Conservation (phyloP, 2,329 filamentous ascomycete species). For the Juglanconis sp. region DNA sequence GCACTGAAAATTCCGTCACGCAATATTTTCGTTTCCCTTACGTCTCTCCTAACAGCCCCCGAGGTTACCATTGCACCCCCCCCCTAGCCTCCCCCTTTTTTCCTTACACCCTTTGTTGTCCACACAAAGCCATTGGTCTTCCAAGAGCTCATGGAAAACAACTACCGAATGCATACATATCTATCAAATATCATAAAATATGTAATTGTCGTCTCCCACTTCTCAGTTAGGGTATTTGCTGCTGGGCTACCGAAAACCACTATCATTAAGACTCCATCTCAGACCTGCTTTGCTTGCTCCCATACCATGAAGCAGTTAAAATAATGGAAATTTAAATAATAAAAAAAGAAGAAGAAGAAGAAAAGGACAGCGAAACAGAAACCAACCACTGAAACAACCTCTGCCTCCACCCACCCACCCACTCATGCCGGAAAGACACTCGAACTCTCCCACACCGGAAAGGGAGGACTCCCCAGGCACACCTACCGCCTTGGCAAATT, state of each 20-base stretch:
- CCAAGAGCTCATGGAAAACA: not conserved
- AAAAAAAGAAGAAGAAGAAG: not conserved
- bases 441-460: not conserved
- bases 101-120: too few species aligned
- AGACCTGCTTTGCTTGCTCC: not conserved
- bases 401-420: not conserved
- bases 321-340: not conserved
- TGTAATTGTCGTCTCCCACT: conserved; percentile 9
- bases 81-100: not conserved
- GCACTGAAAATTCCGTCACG: not conserved
- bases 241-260: conserved; percentile 13
- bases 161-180: conserved; percentile 6
- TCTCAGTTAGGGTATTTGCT: conserved; percentile 18
- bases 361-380: not conserved
- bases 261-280: conserved; percentile 1
- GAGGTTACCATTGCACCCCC: not conserved
- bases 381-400: not conserved
- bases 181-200: conserved; percentile 7
- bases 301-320: not conserved
- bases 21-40: not conserved
- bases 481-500: conserved; percentile 46
- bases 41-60: not conserved
- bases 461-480: not conserved
- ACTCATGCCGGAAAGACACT: not conserved
- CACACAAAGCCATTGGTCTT: not conserved